These are phyloP conservation scores for Planoprotostelium fungivorum DNA, from an alignment of 78 protist genomes.

Conservation along the genomic window DNA sequence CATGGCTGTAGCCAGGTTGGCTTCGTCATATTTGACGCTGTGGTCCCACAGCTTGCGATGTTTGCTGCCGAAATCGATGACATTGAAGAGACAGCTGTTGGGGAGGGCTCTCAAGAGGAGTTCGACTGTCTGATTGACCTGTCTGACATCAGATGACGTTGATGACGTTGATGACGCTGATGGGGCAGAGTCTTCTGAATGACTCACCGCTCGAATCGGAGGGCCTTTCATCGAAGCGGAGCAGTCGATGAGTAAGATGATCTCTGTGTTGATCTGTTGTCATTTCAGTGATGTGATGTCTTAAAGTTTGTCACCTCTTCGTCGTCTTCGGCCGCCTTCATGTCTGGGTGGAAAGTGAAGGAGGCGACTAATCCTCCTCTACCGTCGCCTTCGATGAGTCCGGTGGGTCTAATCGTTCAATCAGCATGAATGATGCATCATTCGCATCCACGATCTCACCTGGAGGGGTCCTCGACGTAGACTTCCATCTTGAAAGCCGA, in stretches of 20 bases:
- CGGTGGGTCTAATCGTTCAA: too few species aligned
- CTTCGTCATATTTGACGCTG: conserved; percentile 4
- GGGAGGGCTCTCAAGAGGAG: conserved; percentile 22
- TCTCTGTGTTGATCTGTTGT: conserved; percentile 10
- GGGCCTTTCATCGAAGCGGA: conserved; percentile 28
- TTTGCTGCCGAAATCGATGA: conserved; percentile 19
- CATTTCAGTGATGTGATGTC: too few species aligned
- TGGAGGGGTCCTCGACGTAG: too few species aligned
- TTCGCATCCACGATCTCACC: too few species aligned
- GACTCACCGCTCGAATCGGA: conserved; percentile 6
- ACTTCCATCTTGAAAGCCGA: too few species aligned
- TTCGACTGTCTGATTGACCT: conserved; percentile 4
- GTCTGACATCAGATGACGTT: too few species aligned
- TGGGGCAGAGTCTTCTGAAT: background rate
- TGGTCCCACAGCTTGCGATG: background rate
- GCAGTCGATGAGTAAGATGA: conserved; percentile 40
- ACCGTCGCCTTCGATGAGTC: too few species aligned
- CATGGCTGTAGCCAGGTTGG: background rate
- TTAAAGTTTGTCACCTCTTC: too few species aligned
- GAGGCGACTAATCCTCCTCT: background rate
- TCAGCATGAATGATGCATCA: too few species aligned
- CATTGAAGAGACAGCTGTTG: conserved; percentile 13
- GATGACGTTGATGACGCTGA: too few species aligned
- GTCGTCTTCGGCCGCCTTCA: background rate
- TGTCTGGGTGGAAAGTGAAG: background rate